Base-by-base conservation (phyloP, 2,329 filamentous ascomycete genomes). In the Penicillium vulpinum region DNA sequence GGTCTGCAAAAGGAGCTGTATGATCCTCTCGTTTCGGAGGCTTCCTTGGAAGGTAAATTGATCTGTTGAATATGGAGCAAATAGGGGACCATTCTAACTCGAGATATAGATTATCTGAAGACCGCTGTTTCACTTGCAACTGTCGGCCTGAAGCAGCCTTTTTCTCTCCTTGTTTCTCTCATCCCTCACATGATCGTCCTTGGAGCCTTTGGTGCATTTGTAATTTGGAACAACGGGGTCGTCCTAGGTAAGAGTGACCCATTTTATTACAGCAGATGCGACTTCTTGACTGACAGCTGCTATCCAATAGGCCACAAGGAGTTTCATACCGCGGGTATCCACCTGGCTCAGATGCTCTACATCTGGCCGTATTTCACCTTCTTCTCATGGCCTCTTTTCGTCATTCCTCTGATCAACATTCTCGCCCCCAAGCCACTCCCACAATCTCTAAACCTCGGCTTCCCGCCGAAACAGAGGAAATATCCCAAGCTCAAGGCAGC, bases 301-400 rank as follows among this genome's bases (percentile, higher is more conserved):
- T 29, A 31, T 26, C 48, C 15, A 21, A 4, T 54, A 91, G 90
- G 92, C 36, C 94, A 99, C 75, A 97, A 97, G 76, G 88, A 90
- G 26, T 97, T 96, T 69, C 94, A 99, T 69, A 82, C 94, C 31
- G 92, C 92, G 0, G 94, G 92, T 1, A 78, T 97, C 13, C 93
- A 99, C 70, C 77, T 94, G 5, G 84, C 93, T 0, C 94, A 99
- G 75, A 90, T 99, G 84, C 87, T 97, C 18, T 99, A 99, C 70
- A 88, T 97, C 63, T 96, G 92, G 89, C 88, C 92, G 0, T 89
- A 96, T 60, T 87, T 96, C 56, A 78, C 85, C 35, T 96, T 97
- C 77, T 97, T 97, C 78, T 96, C 92, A 0, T 85, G 87, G 47
- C 93, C 94, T 0, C 79, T 97, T 0, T 76, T 93, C 4, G 61